Evolutionary conservation across 2,329 filamentous ascomycete genomes (phyloP), one percentile per base, ranked within the genome.

Genomic region (Colletotrichum lupini): DNA sequence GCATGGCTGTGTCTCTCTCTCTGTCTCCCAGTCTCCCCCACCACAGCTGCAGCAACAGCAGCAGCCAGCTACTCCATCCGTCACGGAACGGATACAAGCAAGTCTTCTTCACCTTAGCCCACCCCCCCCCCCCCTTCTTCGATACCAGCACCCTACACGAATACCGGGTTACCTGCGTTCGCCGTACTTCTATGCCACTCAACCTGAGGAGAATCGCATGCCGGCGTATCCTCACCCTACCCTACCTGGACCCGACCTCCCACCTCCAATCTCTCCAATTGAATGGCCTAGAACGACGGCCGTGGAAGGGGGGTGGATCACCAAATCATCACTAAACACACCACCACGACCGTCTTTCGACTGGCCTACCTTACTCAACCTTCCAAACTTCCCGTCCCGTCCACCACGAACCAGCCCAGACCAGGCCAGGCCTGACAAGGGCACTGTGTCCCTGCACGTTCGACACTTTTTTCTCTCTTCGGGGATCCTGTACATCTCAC

Each of bases 321-420:
- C 70, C 58, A 66, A 70, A 65, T 55, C 60, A 73, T 73, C 67
- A 57, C 66, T 73, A 73, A 70, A 53, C 70, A 73, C 70, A 70
- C 70, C 70, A 73, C 67, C 60, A 60, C 55, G 60, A 46, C 59
- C 66, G 42, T 63, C 66, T 59, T 64, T 64, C 42, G 52, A 30
- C 55, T 57, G 66, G 66, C 24, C 58, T 56, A 28, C 68, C 70
- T 61, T 67, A 66, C 70, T 73, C 70, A 66, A 70, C 70, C 67
- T 70, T 73, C 70, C 67, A 73, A 52, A 73, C 70, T 73, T 73
- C 70, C 70, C 70, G 70, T 70, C 70, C 70, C 70, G 67, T 66
- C 70, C 59, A 73, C 67, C 42, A 42, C 67, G 70, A 73, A 70
- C 70, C 70, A 70, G 67, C 60, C 67, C 67, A 70, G 69, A 58